phyloP scores from a whole-genome alignment of 768 basidiomycete species.

The Tricholoma saponaceum region DNA sequence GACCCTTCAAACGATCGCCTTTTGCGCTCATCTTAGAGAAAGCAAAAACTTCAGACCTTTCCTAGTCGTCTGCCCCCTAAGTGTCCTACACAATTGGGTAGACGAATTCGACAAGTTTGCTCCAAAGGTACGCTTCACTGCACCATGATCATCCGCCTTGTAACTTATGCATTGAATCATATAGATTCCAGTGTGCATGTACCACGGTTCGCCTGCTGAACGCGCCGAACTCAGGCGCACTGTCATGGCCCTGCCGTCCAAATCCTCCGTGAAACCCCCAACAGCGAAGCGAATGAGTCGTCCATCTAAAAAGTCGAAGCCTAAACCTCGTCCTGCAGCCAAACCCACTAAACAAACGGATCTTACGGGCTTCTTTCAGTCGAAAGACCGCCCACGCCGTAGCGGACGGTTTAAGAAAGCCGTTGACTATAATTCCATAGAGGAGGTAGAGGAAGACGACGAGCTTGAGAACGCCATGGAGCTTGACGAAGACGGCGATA shows the following conservation, averaged over 20 bases:
- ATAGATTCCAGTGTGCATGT: conserved; percentile 87
- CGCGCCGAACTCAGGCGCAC: conserved; percentile 76
- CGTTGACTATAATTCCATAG: conserved; percentile 9
- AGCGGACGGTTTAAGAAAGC: conserved; percentile 12
- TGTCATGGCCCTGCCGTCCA: conserved; percentile 39
- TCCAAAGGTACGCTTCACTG: conserved; percentile 49
- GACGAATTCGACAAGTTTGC: conserved; percentile 84
- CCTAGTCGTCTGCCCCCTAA: conserved; percentile 88
- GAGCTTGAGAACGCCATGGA: conserved; percentile 10
- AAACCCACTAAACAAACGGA: conserved; percentile 4
- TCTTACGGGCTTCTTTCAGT: neutral
- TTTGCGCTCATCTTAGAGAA: conserved; percentile 85
- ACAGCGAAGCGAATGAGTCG: conserved; percentile 8
- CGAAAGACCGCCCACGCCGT: conserved; percentile 6
- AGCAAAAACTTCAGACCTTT: conserved; percentile 68
- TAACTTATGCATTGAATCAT: neutral
- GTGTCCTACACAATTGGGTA: conserved; percentile 89
- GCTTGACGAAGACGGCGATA: conserved; percentile 4
- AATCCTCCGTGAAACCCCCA: conserved; percentile 5
- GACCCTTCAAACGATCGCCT: conserved; percentile 95
- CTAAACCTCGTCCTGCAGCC: conserved; percentile 5
- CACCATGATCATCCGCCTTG: neutral
- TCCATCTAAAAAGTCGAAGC: conserved; percentile 11
- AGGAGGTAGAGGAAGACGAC: conserved; percentile 15
- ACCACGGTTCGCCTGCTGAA: conserved; percentile 81